These are phyloP conservation scores for Russula brevipes DNA, from an alignment of 768 basidiomycete species.

Conservation along the genomic window DNA sequence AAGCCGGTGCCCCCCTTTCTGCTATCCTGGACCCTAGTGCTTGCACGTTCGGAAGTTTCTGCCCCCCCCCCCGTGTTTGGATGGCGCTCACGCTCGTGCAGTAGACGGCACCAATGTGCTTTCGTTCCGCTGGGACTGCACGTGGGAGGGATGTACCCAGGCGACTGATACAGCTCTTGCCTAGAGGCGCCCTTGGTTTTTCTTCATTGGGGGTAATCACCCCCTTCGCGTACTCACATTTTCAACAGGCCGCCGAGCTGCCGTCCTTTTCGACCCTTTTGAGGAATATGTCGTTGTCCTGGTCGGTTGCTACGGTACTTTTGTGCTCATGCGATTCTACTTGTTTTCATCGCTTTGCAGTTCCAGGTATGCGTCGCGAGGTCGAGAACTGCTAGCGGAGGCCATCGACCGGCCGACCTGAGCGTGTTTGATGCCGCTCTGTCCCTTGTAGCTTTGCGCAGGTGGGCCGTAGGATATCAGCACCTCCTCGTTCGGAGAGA, in stretches of 20 bases:
- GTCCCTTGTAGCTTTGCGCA: background rate
- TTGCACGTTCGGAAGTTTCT: too few species aligned
- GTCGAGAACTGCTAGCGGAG: background rate
- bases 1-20: too few species aligned
- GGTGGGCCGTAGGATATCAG: background rate
- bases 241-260: slow-evolving; percentile 7
- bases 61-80: too few species aligned
- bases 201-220: background rate
- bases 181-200: background rate
- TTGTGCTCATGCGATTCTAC: background rate
- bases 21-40: too few species aligned
- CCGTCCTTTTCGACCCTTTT: slow-evolving; percentile 11
- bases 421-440: slow-evolving; percentile 8
- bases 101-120: slow-evolving; percentile 16
- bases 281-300: slow-evolving; percentile 12
- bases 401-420: slow-evolving; percentile 10
- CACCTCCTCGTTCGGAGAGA: background rate
- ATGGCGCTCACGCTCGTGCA: too few species aligned
- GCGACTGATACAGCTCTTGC: slow-evolving; percentile 15
- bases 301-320: background rate
- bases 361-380: slow-evolving; percentile 4
- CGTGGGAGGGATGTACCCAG: slow-evolving; percentile 9
- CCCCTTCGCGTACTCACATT: background rate
- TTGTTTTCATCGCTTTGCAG: background rate
- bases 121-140: slow-evolving; percentile 14